Base-by-base conservation (phyloP, 352 stramenopile species). In the Aphanomyces euteiches region DNA sequence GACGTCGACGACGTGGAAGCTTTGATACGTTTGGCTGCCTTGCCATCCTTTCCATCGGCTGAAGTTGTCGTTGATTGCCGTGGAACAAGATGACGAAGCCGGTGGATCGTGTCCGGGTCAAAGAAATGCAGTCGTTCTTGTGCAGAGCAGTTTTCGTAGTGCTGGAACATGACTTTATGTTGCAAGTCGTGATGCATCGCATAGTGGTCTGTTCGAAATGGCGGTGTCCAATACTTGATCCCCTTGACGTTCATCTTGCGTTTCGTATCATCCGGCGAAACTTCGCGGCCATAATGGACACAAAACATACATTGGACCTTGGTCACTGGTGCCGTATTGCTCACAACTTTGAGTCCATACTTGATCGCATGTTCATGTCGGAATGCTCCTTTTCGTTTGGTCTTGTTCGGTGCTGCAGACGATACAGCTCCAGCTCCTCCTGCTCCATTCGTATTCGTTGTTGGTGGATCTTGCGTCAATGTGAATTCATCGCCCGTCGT, bases 221-320 rank as follows among this genome's bases (percentile, higher is more conserved):
- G 64, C 36, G 64, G 64, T 21, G 43, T 54, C 64, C 64, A 70
- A 37, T 70, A 70, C 40, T 70, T 70, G 39, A 70, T 61, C 40
- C 53, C 53, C 36, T 70, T 70, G 13, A 56, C 53, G 13, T 54
- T 56, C 54, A 61, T 56, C n/a, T 56, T 54, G 15, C 53, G 54
- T 19, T 56, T 47, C 34, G 53, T 70, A n/a, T 70, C 64, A 41
- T 54, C 43, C 47, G 53, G 38, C 7, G 53, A 50, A 7, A 61
- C 53, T 37, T 70, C 64, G 64, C 64, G 64, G 39, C 64, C 64
- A 58, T 61, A 70, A 19, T 70, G 64, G 13, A 70, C 64, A 41
- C 64, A 70, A 38, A 70, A 70, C 15, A 70, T n/a, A 41, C 64
- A 70, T 38, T 70, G 64, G 38, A 70, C 64, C 40, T 70, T 70